These are phyloP conservation scores for Phaeophleospora eucalypticola DNA, from an alignment of 2,329 filamentous ascomycete species.

Conservation along the genomic window DNA sequence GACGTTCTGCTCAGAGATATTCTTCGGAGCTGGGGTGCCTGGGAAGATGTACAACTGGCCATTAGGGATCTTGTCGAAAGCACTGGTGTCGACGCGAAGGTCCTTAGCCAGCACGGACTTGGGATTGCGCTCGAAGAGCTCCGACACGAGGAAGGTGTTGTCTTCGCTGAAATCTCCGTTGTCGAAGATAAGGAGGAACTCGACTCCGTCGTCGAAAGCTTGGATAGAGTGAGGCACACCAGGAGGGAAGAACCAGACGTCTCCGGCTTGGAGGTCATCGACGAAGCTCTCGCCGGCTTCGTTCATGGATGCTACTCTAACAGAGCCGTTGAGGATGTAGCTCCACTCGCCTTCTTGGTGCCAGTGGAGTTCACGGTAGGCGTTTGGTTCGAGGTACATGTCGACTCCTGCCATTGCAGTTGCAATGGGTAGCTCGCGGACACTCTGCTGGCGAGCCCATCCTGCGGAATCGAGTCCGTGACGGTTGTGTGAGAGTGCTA, in stretches of 20 bases:
- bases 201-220: slow-evolving; percentile 49
- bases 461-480: slow-evolving; percentile 39
- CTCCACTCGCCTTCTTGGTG: slow-evolving; percentile 33
- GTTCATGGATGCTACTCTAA: slow-evolving; percentile 30
- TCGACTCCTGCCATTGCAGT: slow-evolving; percentile 43
- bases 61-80: slow-evolving; percentile 37
- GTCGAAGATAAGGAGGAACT: slow-evolving; percentile 60
- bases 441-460: slow-evolving; percentile 41
- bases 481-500: slow-evolving; percentile 36
- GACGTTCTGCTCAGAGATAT: slow-evolving; percentile 43
- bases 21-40: slow-evolving; percentile 35
- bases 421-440: slow-evolving; percentile 36
- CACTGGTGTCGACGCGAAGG: slow-evolving; percentile 36
- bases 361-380: slow-evolving; percentile 35
- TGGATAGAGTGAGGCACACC: slow-evolving; percentile 32
- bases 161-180: slow-evolving; percentile 57
- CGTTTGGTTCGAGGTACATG: slow-evolving; percentile 34
- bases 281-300: slow-evolving; percentile 31
- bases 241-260: slow-evolving; percentile 57
- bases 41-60: slow-evolving; percentile 43
- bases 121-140: slow-evolving; percentile 30
- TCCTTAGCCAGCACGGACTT: slow-evolving; percentile 42
- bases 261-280: slow-evolving; percentile 39
- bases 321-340: slow-evolving; percentile 29
- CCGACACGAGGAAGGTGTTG: slow-evolving; percentile 54